Conservation (phyloP, 179 eudicot genomes). For the Kewa caespitosa region DNA sequence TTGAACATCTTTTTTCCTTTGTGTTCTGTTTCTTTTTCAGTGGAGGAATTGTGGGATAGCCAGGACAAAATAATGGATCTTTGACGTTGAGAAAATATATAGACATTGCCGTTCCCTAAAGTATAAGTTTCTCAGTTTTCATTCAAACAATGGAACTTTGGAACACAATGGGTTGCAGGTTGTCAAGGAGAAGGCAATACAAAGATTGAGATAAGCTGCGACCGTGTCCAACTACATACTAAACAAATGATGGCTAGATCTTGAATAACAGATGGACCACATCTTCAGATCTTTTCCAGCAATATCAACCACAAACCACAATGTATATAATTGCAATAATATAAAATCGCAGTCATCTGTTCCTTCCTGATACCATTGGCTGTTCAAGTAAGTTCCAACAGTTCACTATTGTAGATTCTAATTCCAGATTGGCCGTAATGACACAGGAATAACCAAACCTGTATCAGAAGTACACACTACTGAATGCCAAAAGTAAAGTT, state of each 20-base stretch:
- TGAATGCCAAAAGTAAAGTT: no score
- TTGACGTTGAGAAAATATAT: neutral
- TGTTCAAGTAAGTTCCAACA: neutral
- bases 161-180: neutral
- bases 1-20: no score
- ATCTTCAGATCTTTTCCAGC: neutral
- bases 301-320: neutral
- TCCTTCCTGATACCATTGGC: neutral
- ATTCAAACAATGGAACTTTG: neutral
- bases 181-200: neutral
- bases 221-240: neutral
- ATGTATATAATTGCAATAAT: neutral
- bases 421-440: no score
- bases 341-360: neutral
- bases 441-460: no score
- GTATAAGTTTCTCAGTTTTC: neutral
- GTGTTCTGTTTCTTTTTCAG: no score
- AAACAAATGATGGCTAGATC: neutral
- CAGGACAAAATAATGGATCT: neutral
- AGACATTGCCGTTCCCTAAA: neutral
- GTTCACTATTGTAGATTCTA: neutral
- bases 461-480: no score
- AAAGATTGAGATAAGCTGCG: neutral
- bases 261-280: neutral
- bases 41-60: neutral